Conservation (phyloP, 2,329 filamentous ascomycete species). For the Eutypa lata region DNA sequence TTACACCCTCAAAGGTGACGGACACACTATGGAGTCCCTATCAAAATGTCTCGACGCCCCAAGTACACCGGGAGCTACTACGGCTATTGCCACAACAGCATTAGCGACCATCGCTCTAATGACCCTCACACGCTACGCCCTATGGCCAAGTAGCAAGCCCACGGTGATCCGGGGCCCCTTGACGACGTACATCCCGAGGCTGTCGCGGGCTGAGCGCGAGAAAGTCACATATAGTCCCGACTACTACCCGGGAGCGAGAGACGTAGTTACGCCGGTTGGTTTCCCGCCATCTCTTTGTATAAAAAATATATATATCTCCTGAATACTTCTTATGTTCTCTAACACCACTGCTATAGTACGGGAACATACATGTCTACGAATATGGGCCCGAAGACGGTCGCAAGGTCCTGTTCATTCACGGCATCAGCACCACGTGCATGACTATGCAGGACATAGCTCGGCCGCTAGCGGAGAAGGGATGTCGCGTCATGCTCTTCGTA, state of each 20-base stretch:
- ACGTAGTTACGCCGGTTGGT: slow-evolving; percentile 64
- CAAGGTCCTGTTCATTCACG: slow-evolving; percentile 76
- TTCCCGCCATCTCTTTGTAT: neutral
- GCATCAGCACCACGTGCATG: slow-evolving; percentile 79
- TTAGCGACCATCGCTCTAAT: slow-evolving; percentile 39
- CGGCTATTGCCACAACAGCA: slow-evolving; percentile 37
- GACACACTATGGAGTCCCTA: slow-evolving; percentile 26
- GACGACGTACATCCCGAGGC: slow-evolving; percentile 34
- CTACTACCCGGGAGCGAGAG: slow-evolving; percentile 67
- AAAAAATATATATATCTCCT: too few species aligned
- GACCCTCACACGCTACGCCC: slow-evolving; percentile 28
- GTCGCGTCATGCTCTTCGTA: slow-evolving; percentile 76
- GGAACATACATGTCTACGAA: slow-evolving; percentile 75
- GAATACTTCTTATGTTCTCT: neutral
- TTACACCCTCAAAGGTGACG: neutral
- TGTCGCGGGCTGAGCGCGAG: slow-evolving; percentile 34
- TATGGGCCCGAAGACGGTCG: slow-evolving; percentile 72
- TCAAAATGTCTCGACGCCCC: slow-evolving; percentile 20
- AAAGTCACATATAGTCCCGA: slow-evolving; percentile 60
- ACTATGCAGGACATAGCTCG: slow-evolving; percentile 66
- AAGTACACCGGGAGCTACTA: slow-evolving; percentile 22
- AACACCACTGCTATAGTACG: slow-evolving; percentile 45
- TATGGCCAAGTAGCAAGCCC: slow-evolving; percentile 38
- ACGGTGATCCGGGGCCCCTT: slow-evolving; percentile 43
- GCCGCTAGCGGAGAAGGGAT: slow-evolving; percentile 64